These are phyloP conservation scores for Eragrostis nindensis DNA, from an alignment of 176 grass and related monocot species.

Conservation along the genomic window DNA sequence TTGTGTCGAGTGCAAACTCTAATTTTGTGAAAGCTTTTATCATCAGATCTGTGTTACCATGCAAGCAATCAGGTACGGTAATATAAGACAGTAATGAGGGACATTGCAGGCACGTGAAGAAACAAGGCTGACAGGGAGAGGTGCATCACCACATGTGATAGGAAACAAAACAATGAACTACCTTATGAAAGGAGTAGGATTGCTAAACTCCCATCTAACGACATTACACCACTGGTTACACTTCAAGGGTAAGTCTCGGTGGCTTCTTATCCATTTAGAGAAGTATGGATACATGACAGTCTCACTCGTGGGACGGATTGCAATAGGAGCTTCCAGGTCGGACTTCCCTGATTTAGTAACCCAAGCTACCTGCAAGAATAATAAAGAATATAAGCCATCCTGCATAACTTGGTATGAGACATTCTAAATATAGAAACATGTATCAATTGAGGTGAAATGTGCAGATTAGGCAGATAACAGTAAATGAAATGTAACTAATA, in stretches of 20 bases:
- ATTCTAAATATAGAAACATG: not conserved
- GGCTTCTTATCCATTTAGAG: constrained; percentile 95
- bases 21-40: not conserved
- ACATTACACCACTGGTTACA: constrained; percentile 93
- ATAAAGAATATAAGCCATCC: constrained; percentile 11
- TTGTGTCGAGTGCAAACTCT: not conserved
- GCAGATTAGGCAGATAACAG: not conserved
- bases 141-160: not conserved
- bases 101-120: constrained; percentile 9
- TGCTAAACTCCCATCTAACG: constrained; percentile 86
- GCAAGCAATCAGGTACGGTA: not conserved
- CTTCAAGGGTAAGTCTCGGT: constrained; percentile 78
- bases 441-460: not conserved
- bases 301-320: constrained; percentile 85
- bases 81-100: not conserved
- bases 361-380: constrained; percentile 63
- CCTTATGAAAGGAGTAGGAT: constrained; percentile 88
- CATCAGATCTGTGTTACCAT: not conserved
- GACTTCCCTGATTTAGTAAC: constrained; percentile 82
- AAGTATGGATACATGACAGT: constrained; percentile 96
- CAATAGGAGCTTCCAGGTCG: constrained; percentile 82
- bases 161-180: constrained; percentile 24
- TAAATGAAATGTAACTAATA: constrained; percentile 3
- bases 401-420: not conserved
- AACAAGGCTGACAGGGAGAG: not conserved